Evolutionary conservation across 2,329 filamentous ascomycete genomes (phyloP), one percentile per base, ranked within the genome.

Genomic region (Coniochaeta sp.): DNA sequence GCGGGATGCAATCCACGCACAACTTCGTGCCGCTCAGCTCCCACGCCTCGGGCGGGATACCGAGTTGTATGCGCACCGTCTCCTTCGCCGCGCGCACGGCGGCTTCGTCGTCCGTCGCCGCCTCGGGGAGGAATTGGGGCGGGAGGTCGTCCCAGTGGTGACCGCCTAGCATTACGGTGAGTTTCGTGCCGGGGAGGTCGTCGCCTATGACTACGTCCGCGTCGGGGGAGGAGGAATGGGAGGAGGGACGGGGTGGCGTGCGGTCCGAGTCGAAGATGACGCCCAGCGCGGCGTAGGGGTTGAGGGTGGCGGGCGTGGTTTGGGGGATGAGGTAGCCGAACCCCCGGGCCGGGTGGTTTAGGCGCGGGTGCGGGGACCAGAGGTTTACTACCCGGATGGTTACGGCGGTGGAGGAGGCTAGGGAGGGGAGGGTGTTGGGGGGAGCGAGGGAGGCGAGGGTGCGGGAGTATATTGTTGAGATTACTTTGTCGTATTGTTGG

Each of bases 101-200:
- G 78, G 92, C 86, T 6, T 69, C 64, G 24, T 87, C 71, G 14
- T 83, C 90, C 57, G 87, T 78, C 13, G 84, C 74, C 55, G 84
- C 76, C 49, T 78, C 72, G 0, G 90, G 91, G 52, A 81, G 81
- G 33, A 73, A 70, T 9, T 53, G 49, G 1, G 60, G 49, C 2
- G 55, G 61, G 45, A 57, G 60, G 53, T 73, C 78, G 65, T 90
- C 78, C 89, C 89, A 97, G 79, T 89, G 90, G 70, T 96, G 91
- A 1, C 94, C 94, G 53, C 94, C 94, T 52, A 99, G 74, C 83
- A 99, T 95, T 60, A 97, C 88, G 14, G 92, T 96, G 50, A 97
- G 70, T 67, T 95, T 96, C 13, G 90, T 95, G 22, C 89, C 90
- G 0, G 66, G 63, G 51, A 58, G 50, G 31, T 70, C 74, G 63